Evolutionary conservation across 345 rosid genomes (phyloP), one percentile per base, ranked within the genome.

Genomic region (Turnera subulata): DNA sequence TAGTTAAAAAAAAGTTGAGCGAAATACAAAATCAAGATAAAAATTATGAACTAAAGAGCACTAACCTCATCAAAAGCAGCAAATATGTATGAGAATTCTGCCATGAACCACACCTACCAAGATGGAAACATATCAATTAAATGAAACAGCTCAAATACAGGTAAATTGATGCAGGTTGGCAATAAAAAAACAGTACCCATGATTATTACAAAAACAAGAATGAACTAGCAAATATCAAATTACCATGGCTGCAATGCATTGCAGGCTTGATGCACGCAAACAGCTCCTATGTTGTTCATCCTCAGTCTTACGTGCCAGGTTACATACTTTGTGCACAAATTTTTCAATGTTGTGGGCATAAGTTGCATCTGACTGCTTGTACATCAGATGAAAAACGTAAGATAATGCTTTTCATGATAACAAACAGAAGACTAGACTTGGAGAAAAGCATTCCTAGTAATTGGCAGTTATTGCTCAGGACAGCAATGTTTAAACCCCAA

Each of bases 161-260:
- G 25, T 56, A 55, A 50, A n/a, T n/a, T n/a, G n/a, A n/a, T n/a
- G n/a, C n/a, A n/a, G n/a, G n/a, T n/a, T n/a, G n/a, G n/a, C n/a
- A n/a, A n/a, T n/a, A n/a, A 33, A 26, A 23, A 11, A 18, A 12
- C 2, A 6, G 44, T 33, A 24, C 24, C 37, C 26, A 59, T 12
- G 45, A 4, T 42, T 26, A 32, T 21, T 24, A 39, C 35, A 29
- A 29, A 29, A 38, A 53, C 16, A 49, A 11, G 13, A 22, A 21
- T 19, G 11, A 48, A 13, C 21, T 11, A 49, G 4, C 14, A 48
- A 24, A 19, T 29, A 53, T 55, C 11, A 59, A 61, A 64, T 47
- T 78, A 93, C 97, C 96, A 93, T 84, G 48, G 96, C 95, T 63
- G 97, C 84, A 59, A 93, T 86, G 72, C 99, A 93, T 63, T 93